These are phyloP conservation scores for Rhodotorula graminis DNA, from an alignment of 768 basidiomycete genomes.

Conservation along the genomic window DNA sequence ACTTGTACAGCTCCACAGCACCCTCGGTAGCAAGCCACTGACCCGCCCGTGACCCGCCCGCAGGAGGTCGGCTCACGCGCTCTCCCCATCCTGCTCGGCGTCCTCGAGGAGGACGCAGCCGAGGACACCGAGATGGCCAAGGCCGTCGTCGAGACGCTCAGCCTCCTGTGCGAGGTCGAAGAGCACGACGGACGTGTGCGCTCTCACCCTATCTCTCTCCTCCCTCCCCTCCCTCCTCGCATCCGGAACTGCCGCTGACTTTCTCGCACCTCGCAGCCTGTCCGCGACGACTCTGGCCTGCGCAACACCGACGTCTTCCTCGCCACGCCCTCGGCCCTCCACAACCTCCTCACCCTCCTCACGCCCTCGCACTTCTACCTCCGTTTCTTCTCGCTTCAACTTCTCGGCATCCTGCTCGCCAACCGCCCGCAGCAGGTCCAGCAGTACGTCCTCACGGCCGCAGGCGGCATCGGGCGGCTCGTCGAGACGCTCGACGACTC, in stretches of 20 bases:
- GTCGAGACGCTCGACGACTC: slow-evolving; percentile 75
- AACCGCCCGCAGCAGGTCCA: slow-evolving; percentile 79
- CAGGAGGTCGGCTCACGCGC: slow-evolving; percentile 74
- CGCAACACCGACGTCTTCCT: slow-evolving; percentile 78
- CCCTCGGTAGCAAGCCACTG: too few species aligned
- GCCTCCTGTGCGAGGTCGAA: slow-evolving; percentile 69
- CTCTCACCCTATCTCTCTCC: too few species aligned
- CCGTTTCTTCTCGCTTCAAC: slow-evolving; percentile 76
- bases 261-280: slow-evolving; percentile 8
- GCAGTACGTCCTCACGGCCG: slow-evolving; percentile 79
- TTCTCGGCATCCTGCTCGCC: slow-evolving; percentile 70
- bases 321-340: slow-evolving; percentile 62
- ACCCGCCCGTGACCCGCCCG: too few species aligned
- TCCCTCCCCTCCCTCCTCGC: not conserved
- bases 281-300: slow-evolving; percentile 53
- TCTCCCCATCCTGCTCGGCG: slow-evolving; percentile 69
- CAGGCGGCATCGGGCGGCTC: slow-evolving; percentile 62
- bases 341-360: slow-evolving; percentile 72
- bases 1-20: too few species aligned
- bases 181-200: slow-evolving; percentile 47
- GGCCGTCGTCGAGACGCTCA: slow-evolving; percentile 83
- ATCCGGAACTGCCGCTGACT: not conserved
- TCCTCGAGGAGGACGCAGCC: slow-evolving; percentile 79
- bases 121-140: slow-evolving; percentile 88
- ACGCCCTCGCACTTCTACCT: slow-evolving; percentile 74